Evolutionary conservation across 306 rosid genomes (phyloP).

Genomic region (Lupinus albus): DNA sequence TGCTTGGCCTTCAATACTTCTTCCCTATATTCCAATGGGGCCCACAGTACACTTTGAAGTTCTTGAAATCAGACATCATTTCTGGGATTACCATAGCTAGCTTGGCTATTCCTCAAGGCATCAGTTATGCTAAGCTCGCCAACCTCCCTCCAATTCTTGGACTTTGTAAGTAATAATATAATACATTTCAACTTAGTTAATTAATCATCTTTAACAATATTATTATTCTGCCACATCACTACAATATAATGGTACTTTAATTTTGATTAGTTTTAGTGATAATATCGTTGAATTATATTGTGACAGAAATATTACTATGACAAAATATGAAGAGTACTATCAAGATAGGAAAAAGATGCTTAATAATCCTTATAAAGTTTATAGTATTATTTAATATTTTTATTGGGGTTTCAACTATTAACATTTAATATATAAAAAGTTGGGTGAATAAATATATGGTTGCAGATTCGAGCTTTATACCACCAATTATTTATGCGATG

Average conservation of each 20-base stretch:
- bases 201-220: neutral
- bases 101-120: conserved; percentile 95
- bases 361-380: too few species aligned
- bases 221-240: too few species aligned
- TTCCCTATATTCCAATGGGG: conserved; percentile 80
- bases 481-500: conserved; percentile 53
- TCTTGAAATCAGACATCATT: conserved; percentile 70
- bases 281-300: too few species aligned
- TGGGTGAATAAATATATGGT: neutral
- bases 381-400: too few species aligned
- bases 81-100: conserved; percentile 99
- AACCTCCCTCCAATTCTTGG: conserved; percentile 92
- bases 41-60: conserved; percentile 56
- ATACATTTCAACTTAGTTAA: too few species aligned
- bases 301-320: too few species aligned
- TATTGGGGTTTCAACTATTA: too few species aligned
- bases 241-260: too few species aligned
- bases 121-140: conserved; percentile 93
- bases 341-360: too few species aligned
- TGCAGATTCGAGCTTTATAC: conserved; percentile 60
- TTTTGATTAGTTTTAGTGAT: too few species aligned
- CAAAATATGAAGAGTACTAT: too few species aligned
- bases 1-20: conserved; percentile 66
- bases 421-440: too few species aligned
- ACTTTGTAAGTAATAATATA: conserved; percentile 69